Evolutionary conservation across 495 filamentous ascomycete species (phyloP), one percentile per base, ranked within the genome.

Genomic region (Trichoderma reesei): DNA sequence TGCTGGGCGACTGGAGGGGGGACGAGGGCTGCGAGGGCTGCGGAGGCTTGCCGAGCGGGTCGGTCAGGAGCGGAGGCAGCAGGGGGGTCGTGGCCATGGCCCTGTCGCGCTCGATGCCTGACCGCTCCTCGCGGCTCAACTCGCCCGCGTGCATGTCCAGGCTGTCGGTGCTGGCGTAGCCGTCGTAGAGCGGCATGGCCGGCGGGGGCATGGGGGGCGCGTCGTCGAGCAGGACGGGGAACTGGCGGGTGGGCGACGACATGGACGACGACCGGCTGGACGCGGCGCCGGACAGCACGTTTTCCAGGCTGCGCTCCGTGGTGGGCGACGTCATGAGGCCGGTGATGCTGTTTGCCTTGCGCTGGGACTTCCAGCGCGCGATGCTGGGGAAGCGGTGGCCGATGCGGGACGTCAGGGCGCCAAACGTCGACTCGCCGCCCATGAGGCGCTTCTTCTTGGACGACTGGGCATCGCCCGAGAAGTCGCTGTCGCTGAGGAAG

Each of bases 1-100:
- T 64, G n/a, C 85, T 88, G 0, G 92, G 91, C 0, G 92, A 96
- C 69, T 94, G 90, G 48, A 96, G 75, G 3, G 91, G 91, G 4
- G 91, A 94, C n/a, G n/a, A n/a, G n/a, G n/a, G n/a, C n/a, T n/a
- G n/a, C 62, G 67, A 79, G 60, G 61, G 62, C 67, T 67, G 68
- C 65, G 74, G 62, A 6, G 72, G 72, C 37, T 67, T 65, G 7
- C 65, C 11, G 9, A 69, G 67, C 5, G 63, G 60, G 41, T 86
- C 83, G 44, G 84, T 85, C 76, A 92, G 81, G 59, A 95, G 77
- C 0, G 92, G 91, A 3, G 91, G 91, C 0, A 96, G 80, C 11
- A 96, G 79, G 5, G 92, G 92, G 3, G 92, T 96, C 5, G 87
- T 87, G 0, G 90, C 86, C 65, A 86, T 80, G 14, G 78, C 79